Base-by-base conservation (phyloP, 805 yeast species). In the Ogataea methanolica region DNA sequence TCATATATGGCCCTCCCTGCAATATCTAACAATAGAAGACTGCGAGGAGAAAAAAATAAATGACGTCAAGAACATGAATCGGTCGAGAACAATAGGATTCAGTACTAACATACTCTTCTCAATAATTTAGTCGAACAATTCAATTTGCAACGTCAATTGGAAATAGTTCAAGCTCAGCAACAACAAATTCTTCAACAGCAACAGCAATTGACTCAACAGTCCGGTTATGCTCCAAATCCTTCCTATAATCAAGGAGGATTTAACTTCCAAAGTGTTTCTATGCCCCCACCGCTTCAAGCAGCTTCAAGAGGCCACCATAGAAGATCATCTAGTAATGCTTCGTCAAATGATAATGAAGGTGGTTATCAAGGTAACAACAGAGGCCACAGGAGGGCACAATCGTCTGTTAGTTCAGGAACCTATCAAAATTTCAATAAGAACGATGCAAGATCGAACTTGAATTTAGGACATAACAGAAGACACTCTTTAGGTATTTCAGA, bases 401-500 rank as follows among this genome's bases (percentile, higher is more conserved):
- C 69, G 0, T 64, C 68, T 1, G 54, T 50, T 6, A 51, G 65
- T 14, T 54, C 66, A 4, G 58, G 54, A 15, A 50, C 55, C 16
- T 50, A 52, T 43, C 58, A 57, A 41, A 48, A 40, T 9, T 52
- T 44, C 39, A 53, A 47, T 22, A 60, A 55, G 36, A 44, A 54
- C 3, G 59, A 54, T 36, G 39, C 51, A 36, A 54, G 59, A 39
- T 62, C 72, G 42, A 39, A 33, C 16, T 21, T 44, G 37, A 71
- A 70, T 15, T 69, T 73, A 50, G 96, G 97, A 34, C 99, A 92
- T 63, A 71, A 75, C 38, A 82, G 99, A 70, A 81, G 99, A 65
- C 98, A 92, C 65, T 90, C 97, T 0, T 71, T 92, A 50, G 97
- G 96, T 2, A 73, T 92, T 48, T 83, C 83, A 45, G 99, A 92